Evolutionary conservation across 306 rosid species (phyloP), one percentile per base, ranked within the genome.

Genomic region (Astragalus membranaceus): DNA sequence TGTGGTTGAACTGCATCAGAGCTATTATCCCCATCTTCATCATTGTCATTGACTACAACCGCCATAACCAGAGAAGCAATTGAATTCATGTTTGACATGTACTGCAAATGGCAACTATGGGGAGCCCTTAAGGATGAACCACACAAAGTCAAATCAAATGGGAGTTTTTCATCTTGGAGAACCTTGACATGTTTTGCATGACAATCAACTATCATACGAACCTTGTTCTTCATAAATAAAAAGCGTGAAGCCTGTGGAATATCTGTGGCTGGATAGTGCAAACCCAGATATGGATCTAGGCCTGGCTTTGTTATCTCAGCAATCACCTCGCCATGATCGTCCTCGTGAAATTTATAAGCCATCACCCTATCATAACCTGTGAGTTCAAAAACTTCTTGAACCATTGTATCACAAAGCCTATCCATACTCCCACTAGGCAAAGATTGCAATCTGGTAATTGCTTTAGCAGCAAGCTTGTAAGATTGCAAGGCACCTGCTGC

Each of bases 321-420:
- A 32, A 94, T 78, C 78, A 94, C 98, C 76, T 94, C 98, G 36
- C 98, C 98, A 2, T 90, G 98, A 69, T 88, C 97, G 73, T 94
- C 98, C 58, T 94, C 98, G 29, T 94, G 98, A 78, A 94, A 94
- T 72, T 94, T 94, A 86, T 94, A 94, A 62, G 90, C 96, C 98
- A 94, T 94, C 75, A 94, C 98, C 90, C 98, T 85, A 79, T 94
- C 98, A 81, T 94, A 94, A 35, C 97, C 98, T 1, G 97, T 90
- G 73, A 94, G 92, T 23, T 94, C 98, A 81, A 88, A 90, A 75
- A 94, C 98, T 77, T 90, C 97, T 73, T 94, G 96, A 42, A 87
- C 96, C 98, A 94, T 90, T 9, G 97, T 80, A 74, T 90, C 96
- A 76, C 98, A 94, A 51, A 94, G 90, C 80, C 96, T 81, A 53